Evolutionary conservation across 2,329 filamentous ascomycete genomes (phyloP), one percentile per base, ranked within the genome.

Genomic region (Teratosphaeria gauchensis): DNA sequence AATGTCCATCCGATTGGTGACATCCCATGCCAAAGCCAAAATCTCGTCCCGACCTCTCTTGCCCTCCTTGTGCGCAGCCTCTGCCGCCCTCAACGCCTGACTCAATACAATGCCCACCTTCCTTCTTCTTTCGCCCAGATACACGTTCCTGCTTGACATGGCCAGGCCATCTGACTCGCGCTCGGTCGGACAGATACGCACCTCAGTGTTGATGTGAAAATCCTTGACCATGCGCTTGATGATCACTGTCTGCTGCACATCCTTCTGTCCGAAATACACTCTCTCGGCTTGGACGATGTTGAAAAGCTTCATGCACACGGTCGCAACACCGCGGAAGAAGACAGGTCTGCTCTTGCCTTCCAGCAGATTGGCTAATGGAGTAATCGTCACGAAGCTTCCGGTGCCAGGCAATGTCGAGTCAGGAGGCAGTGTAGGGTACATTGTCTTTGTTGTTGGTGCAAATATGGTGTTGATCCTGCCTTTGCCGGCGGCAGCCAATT

Each of bases 241-340:
- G 11, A 99, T 83, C 19, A 95, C 89, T 0, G 91, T 95, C 76
- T 99, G 94, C 78, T 99, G 94, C 21, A 96, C 85, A 73, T 99
- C 94, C 76, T 99, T 99, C 74, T 97, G 94, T 3, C 94, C 94
- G 77, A 99, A 96, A 76, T 96, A 94, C 4, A 90, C 89, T 52
- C 82, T 82, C 58, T 92, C 87, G 3, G 90, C 87, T 63, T 84
- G 80, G 53, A 90, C 85, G 57, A 91, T 89, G 69, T 92, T 92
- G 76, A 95, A 92, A 14, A 95, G 76, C 75, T 95, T 99, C 83
- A 92, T 94, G 77, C 92, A 96, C 1, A 99, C 88, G 1, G 94
- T 99, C 21, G 94, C 92, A 35, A 99, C 94, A 46, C 94, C 94
- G 54, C 94, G 83, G 76, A 99, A 99, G 75, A 99, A 99, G 51